Conservation (phyloP, 768 basidiomycete species). For the Leccinum subgranulosum region DNA sequence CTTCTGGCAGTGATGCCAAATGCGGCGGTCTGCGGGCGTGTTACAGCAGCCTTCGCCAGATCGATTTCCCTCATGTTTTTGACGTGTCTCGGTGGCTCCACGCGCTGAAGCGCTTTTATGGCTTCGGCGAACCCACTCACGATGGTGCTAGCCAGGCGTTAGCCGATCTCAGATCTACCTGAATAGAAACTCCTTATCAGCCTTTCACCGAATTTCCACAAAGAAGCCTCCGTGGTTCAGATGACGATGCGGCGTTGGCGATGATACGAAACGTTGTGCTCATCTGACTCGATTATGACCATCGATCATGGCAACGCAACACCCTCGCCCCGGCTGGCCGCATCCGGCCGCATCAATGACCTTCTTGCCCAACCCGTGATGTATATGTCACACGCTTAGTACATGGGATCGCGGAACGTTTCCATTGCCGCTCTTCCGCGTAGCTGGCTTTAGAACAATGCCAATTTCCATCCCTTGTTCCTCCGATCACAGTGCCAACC, state of each 20-base stretch:
- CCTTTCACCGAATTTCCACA: conserved; percentile 23
- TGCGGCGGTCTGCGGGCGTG: conserved; percentile 8
- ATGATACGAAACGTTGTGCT: conserved; percentile 5
- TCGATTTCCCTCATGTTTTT: conserved; percentile 25
- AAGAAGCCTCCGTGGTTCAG: conserved; percentile 4
- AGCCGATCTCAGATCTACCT: conserved; percentile 25
- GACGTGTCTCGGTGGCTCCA: conserved; percentile 22
- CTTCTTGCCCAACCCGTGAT: neutral
- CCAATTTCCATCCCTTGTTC: neutral
- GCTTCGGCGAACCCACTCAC: conserved; percentile 18
- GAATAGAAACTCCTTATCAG: conserved; percentile 25
- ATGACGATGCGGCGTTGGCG: conserved; percentile 1
- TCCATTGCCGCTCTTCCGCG: conserved; percentile 25
- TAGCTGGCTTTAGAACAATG: conserved; percentile 6
- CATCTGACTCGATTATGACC: conserved; percentile 24
- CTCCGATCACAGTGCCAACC: conserved; percentile 17
- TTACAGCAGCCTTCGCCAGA: conserved; percentile 5
- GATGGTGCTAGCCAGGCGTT: conserved; percentile 10
- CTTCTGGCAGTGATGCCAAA: conserved; percentile 10
- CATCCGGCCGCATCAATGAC: conserved; percentile 12
- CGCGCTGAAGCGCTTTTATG: conserved; percentile 14
- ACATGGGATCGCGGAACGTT: conserved; percentile 19
- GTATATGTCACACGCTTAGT: neutral
- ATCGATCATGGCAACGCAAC: conserved; percentile 14
- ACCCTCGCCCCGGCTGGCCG: conserved; percentile 4